Evolutionary conservation across 169 alveolate species (phyloP), one percentile per base, ranked within the genome.

Genomic region (Eimeria sp.): DNA sequence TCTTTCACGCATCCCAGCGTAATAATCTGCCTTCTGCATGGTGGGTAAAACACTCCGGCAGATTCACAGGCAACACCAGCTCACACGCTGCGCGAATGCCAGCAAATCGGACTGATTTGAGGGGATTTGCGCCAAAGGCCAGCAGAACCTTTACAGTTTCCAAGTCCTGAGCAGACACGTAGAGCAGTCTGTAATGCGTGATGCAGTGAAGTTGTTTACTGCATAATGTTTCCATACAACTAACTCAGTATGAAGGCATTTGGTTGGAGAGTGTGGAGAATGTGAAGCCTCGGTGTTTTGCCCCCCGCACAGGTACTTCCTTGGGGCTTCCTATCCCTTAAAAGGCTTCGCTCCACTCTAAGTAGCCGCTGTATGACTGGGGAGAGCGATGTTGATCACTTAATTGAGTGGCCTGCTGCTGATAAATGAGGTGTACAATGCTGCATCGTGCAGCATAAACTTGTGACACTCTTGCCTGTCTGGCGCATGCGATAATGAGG

Each of bases 81-180:
- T 82, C 90, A 82, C 90, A 82, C 20, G 16, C 18, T 5, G 51
- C n/a, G 73, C 90, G 90, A 30, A 82, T 49, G 16, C 73, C 70
- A 27, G 57, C 4, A n/a, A 86, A 58, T 45, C 92, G 78, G 27
- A 61, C 92, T 5, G 80, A n/a, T 70, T 61, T 86, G 67, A 86
- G 92, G 73, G 92, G 92, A 16, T 86, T 58, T 5, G 75, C 92
- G 22, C 92, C 92, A 40, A 58, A 86, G 30, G 72, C 65, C 72
- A 82, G 75, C 13, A 82, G 72, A 34, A 82, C 73, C 90, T 82
- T 82, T 30, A 82, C 90, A 22, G n/a, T 22, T 30, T 82, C 72
- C 51, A 82, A 54, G 47, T 82, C 90, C 90, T 82, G 90, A 82
- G 72, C 6, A 34, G 80, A 65, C 22, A 16, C 75, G 0, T 6